Conservation (phyloP, 768 basidiomycete genomes). For the Gloeophyllum trabeum region DNA sequence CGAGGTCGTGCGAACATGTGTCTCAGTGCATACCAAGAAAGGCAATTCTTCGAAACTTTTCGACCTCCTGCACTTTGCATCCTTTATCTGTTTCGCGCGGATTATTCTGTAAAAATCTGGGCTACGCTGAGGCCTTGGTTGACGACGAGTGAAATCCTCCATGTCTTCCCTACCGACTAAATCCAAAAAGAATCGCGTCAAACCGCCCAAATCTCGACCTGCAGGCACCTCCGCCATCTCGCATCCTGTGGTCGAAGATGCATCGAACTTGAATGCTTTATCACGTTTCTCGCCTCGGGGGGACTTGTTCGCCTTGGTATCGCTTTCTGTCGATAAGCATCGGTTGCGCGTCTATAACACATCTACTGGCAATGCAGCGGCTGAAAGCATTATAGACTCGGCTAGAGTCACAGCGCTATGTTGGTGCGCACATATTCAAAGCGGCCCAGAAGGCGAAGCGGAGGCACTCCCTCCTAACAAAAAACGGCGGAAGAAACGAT, state of each 20-base stretch:
- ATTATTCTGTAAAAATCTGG: too few relatives aligned
- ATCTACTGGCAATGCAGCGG: constrained; percentile 36
- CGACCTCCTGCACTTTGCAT: too few relatives aligned
- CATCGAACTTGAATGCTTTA: constrained; percentile 28
- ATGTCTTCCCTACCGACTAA: constrained; percentile 33
- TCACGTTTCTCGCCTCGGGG: constrained; percentile 52
- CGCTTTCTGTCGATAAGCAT: constrained; percentile 63
- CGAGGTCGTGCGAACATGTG: too few relatives aligned
- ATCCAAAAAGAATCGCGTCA: constrained; percentile 41
- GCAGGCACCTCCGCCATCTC: constrained; percentile 42
- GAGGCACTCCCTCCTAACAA: constrained; percentile 28
- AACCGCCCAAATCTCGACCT: constrained; percentile 40
- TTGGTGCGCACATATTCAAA: constrained; percentile 32
- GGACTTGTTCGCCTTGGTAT: constrained; percentile 46
- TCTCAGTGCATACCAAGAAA: too few relatives aligned
- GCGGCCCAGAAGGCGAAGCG: constrained; percentile 12
- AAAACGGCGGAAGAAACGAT: constrained; percentile 42
- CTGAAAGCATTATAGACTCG: constrained; percentile 45
- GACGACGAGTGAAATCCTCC: too few relatives aligned
- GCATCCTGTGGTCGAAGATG: constrained; percentile 40
- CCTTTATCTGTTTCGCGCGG: too few relatives aligned
- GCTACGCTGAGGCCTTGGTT: too few relatives aligned
- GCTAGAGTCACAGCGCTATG: constrained; percentile 41
- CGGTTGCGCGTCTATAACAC: constrained; percentile 57
- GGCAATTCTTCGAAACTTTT: too few relatives aligned